A percentile compares a stretch with the other conserved stretches of the same genome.
These are phyloP conservation scores for Zygosaccharomyces kombuchaensis DNA, from an alignment of 805 yeast genomes.

Conservation along the genomic window DNA sequence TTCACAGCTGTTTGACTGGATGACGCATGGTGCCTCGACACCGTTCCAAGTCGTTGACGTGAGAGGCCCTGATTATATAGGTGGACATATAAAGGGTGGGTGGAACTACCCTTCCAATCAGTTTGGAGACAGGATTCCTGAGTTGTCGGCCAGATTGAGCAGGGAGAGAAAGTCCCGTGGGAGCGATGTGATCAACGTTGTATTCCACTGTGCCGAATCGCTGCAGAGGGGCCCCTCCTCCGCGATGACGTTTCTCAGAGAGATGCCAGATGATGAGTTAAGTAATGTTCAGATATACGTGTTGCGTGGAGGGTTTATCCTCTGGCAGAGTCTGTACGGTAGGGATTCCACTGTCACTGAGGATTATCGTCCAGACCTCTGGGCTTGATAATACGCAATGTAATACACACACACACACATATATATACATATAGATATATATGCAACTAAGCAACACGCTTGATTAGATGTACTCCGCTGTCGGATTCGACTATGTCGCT, in stretches of 20 bases:
- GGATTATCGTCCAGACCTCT: conserved; percentile 45
- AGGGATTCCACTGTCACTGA: conserved; percentile 61
- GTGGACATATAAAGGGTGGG: conserved; percentile 42
- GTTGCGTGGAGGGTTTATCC: conserved; percentile 76
- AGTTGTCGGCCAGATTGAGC: conserved; percentile 38
- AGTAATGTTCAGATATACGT: conserved; percentile 56
- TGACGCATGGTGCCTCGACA: conserved; percentile 21
- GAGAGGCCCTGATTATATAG: conserved; percentile 75
- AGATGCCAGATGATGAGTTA: conserved; percentile 25
- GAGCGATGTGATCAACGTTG: conserved; percentile 34
- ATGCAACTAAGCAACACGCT: conserved; percentile 62
- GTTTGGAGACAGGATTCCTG: conserved; percentile 67
- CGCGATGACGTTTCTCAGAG: conserved; percentile 54
- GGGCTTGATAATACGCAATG: conserved; percentile 27
- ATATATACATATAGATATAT: conserved; percentile 29
- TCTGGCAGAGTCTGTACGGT: conserved; percentile 79
- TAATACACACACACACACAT: background rate
- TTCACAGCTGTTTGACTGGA: conserved; percentile 25
- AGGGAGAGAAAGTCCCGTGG: conserved; percentile 14
- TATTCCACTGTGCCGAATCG: conserved; percentile 87
- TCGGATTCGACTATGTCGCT: conserved; percentile 83
- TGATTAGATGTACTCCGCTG: conserved; percentile 85
- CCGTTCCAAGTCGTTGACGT: conserved; percentile 63
- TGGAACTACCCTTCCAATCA: conserved; percentile 33
- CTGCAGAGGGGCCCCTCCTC: conserved; percentile 92